Evolutionary conservation across 2,329 filamentous ascomycete genomes (phyloP).

Genomic region (Shiraia bambusicola): DNA sequence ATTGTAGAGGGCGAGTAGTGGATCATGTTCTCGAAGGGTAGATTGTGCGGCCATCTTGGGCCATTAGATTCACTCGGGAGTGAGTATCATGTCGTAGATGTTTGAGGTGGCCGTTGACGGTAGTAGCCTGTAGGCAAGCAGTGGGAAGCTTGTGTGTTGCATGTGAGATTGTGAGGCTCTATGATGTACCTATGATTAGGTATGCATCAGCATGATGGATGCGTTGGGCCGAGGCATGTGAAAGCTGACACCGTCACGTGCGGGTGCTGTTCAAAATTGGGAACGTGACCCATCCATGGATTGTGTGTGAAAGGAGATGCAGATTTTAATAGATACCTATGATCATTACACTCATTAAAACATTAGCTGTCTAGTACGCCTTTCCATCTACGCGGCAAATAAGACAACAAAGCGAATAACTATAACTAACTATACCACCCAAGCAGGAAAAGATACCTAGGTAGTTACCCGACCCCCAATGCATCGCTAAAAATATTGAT

Average conservation of each 20-base stretch:
- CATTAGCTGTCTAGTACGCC: background rate
- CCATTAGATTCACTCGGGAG: slow-evolving; percentile 28
- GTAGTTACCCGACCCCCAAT: too few species aligned
- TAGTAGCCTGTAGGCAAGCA: background rate
- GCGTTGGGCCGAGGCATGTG: slow-evolving; percentile 30
- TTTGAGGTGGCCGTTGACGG: slow-evolving; percentile 8
- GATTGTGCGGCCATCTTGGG: slow-evolving; percentile 80
- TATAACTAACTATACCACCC: background rate
- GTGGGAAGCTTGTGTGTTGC: slow-evolving; percentile 5
- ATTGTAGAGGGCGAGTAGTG: slow-evolving; percentile 49
- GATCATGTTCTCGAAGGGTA: slow-evolving; percentile 61
- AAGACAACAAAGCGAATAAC: background rate
- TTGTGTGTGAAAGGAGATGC: background rate
- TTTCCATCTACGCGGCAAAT: background rate
- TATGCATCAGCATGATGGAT: background rate
- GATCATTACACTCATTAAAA: too few species aligned
- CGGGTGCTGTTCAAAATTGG: slow-evolving; percentile 4
- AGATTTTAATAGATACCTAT: background rate
- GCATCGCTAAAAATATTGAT: slow-evolving; percentile 4
- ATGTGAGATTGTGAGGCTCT: slow-evolving; percentile 22
- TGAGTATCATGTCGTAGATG: slow-evolving; percentile 28
- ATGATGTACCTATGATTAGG: too few species aligned
- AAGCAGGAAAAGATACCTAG: slow-evolving; percentile 1
- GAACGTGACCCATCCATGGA: slow-evolving; percentile 18
- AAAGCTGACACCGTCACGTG: slow-evolving; percentile 16